phyloP scores from a whole-genome alignment of 129 eudicot species.

The Flaveria bidentis region DNA sequence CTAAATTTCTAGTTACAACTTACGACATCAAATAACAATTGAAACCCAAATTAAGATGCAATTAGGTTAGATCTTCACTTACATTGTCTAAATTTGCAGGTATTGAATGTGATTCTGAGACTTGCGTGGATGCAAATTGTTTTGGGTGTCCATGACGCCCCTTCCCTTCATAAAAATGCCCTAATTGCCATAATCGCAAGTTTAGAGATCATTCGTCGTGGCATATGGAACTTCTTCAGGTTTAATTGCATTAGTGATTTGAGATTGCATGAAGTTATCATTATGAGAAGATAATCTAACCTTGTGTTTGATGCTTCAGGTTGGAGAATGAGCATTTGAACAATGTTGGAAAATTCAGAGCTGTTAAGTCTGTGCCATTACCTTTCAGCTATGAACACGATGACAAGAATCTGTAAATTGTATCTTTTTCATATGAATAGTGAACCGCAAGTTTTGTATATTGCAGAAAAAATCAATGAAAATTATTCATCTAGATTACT shows the following conservation, averaged over 20 bases:
- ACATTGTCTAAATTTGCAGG: constrained; percentile 26
- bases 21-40: constrained; percentile 1
- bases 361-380: constrained; percentile 54
- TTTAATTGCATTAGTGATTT: neutral
- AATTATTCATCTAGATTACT: too few relatives aligned
- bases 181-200: constrained; percentile 7
- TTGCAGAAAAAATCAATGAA: too few relatives aligned
- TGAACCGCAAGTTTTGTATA: too few relatives aligned
- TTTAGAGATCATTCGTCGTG: constrained; percentile 13
- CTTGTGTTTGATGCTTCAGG: constrained; percentile 22
- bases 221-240: constrained; percentile 15
- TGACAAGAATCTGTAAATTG: constrained; percentile 21
- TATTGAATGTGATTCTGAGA: constrained; percentile 34
- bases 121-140: constrained; percentile 67
- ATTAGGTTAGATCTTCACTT: neutral
- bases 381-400: constrained; percentile 54
- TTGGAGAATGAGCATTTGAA: constrained; percentile 43
- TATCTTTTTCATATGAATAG: neutral
- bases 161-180: constrained; percentile 5
- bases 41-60: neutral
- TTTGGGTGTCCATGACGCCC: neutral
- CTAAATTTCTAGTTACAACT: neutral
- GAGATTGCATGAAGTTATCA: neutral
- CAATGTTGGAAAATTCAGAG: constrained; percentile 57
- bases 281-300: neutral